Percentiles rank a stretch among this genome's conserved stretches.
Conservation (phyloP, 2,329 filamentous ascomycete genomes). For the Aspergillus sp. region DNA sequence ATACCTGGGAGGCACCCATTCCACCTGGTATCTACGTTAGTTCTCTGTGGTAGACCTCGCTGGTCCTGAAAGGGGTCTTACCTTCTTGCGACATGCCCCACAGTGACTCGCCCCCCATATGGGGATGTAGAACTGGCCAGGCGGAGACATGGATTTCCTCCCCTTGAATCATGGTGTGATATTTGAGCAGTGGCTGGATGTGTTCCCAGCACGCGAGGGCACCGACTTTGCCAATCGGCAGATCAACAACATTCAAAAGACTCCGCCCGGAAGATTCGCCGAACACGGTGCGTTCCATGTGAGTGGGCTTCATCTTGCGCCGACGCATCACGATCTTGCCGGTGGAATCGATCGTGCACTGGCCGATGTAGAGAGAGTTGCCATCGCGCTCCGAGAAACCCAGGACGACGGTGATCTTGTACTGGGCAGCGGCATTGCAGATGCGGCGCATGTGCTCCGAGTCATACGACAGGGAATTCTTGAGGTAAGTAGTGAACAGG, state of each 20-base stretch:
- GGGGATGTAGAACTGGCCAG: not conserved
- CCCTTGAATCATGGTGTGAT: not conserved
- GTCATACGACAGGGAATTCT: not conserved
- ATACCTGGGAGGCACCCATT: not conserved
- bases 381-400: slow-evolving; percentile 1
- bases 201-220: slow-evolving; percentile 2
- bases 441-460: not conserved
- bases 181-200: not conserved
- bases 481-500: not conserved
- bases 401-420: not conserved
- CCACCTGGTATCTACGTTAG: not conserved
- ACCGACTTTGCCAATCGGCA: not conserved
- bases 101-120: not conserved
- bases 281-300: slow-evolving; percentile 4
- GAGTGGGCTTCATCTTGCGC: slow-evolving; percentile 6
- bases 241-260: not conserved
- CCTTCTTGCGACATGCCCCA: slow-evolving; percentile 1
- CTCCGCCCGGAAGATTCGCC: not conserved
- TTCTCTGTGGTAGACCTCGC: not conserved
- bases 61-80: not conserved
- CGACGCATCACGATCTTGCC: not conserved
- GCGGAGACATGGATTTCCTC: slow-evolving; percentile 4
- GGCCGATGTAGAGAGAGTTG: slow-evolving; percentile 4
- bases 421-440: not conserved
- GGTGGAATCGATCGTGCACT: not conserved